Conservation (phyloP, 2,329 filamentous ascomycete species). For the Sclerotiophoma versabilis region DNA sequence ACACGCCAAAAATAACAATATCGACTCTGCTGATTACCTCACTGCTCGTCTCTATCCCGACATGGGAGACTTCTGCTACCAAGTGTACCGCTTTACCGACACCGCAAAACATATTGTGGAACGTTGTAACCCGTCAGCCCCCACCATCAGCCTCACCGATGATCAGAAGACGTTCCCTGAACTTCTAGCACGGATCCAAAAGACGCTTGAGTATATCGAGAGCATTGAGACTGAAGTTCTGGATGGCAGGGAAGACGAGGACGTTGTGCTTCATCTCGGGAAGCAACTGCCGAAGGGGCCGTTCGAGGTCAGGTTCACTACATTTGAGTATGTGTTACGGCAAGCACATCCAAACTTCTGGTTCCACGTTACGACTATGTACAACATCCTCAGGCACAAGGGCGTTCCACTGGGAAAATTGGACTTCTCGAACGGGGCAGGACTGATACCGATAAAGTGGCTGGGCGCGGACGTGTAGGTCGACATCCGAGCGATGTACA, state of each 20-base stretch:
- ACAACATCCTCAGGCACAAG: conserved; percentile 66
- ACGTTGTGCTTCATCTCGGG: conserved; percentile 47
- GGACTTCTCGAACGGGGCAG: conserved; percentile 58
- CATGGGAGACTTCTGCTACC: conserved; percentile 60
- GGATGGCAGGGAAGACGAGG: conserved; percentile 52
- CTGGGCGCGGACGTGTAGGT: background rate
- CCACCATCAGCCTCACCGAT: conserved; percentile 47
- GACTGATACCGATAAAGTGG: conserved; percentile 7
- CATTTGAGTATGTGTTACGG: conserved; percentile 55
- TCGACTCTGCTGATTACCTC: conserved; percentile 48
- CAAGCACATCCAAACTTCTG: conserved; percentile 65
- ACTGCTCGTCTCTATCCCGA: conserved; percentile 55
- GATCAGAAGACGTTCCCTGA: conserved; percentile 59
- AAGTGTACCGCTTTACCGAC: conserved; percentile 57
- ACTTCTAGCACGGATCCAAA: conserved; percentile 56
- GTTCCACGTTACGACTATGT: conserved; percentile 68
- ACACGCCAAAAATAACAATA: conserved; percentile 49
- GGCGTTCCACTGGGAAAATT: conserved; percentile 68
- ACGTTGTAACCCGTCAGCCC: conserved; percentile 48
- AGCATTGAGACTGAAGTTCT: conserved; percentile 52
- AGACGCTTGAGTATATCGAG: conserved; percentile 57
- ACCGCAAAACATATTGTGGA: conserved; percentile 51
- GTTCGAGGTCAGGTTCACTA: conserved; percentile 52
- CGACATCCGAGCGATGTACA: background rate
- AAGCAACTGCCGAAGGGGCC: conserved; percentile 9